Evolutionary conservation across 257 asterid species (phyloP).

Genomic region (Pogostemon cablin): DNA sequence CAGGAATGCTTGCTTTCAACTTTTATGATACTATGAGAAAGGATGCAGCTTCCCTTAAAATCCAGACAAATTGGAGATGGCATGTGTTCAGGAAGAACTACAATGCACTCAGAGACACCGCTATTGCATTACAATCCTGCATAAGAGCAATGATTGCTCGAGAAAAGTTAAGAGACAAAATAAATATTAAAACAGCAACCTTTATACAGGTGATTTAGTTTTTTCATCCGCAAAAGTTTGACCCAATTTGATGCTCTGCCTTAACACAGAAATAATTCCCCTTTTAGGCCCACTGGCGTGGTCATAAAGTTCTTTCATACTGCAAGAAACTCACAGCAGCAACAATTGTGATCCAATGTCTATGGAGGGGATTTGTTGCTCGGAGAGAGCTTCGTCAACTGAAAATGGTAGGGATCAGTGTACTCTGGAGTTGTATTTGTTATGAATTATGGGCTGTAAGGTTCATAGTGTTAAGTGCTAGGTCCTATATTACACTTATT

Average conservation of each 20-base stretch:
- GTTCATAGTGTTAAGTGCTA: constrained; percentile 1
- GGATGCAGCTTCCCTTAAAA: constrained; percentile 74
- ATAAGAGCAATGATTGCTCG: constrained; percentile 70
- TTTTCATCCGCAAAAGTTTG: constrained; percentile 28
- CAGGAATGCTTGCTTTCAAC: constrained; percentile 73
- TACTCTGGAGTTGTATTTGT: constrained; percentile 21
- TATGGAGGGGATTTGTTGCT: constrained; percentile 88
- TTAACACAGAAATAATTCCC: constrained; percentile 35
- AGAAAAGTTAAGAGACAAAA: constrained; percentile 48
- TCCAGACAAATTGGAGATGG: constrained; percentile 79
- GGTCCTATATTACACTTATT: too few relatives aligned
- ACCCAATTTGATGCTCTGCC: constrained; percentile 26
- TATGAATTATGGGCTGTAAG: constrained; percentile 7
- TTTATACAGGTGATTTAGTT: constrained; percentile 66
- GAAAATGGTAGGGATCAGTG: constrained; percentile 60
- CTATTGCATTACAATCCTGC: constrained; percentile 61
- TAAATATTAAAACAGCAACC: constrained; percentile 60
- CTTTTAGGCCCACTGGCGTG: constrained; percentile 82
- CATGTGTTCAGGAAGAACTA: constrained; percentile 61
- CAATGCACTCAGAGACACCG: constrained; percentile 48
- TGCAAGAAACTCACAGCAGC: constrained; percentile 67
- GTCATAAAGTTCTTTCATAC: constrained; percentile 63
- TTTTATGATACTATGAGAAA: constrained; percentile 50
- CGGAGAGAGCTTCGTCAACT: constrained; percentile 75
- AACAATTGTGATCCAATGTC: constrained; percentile 68